These are phyloP conservation scores for Phytopythium mirpurense DNA, from an alignment of 352 stramenopile genomes.

Conservation along the genomic window DNA sequence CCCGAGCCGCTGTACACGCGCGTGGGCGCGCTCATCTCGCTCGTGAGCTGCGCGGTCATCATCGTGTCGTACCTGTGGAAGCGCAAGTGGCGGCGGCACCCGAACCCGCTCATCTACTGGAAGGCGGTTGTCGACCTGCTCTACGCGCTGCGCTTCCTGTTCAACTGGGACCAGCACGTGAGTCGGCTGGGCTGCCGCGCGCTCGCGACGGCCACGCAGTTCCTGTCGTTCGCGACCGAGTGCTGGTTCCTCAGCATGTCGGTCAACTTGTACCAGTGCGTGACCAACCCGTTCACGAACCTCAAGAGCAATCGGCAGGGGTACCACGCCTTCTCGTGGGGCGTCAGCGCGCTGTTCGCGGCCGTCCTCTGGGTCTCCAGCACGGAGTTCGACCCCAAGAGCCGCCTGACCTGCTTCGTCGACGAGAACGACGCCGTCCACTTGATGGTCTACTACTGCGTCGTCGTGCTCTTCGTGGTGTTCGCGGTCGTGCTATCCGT, in stretches of 20 bases:
- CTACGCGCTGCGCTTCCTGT: conserved; percentile 74
- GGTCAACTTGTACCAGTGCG: conserved; percentile 80
- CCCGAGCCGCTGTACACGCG: conserved; percentile 52
- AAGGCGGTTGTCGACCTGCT: conserved; percentile 69
- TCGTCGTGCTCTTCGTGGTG: conserved; percentile 67
- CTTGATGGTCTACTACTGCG: conserved; percentile 69
- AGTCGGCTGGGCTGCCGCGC: conserved; percentile 42
- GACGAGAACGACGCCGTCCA: conserved; percentile 61
- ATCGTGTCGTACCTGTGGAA: conserved; percentile 55
- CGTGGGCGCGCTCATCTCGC: conserved; percentile 61
- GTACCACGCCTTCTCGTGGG: conserved; percentile 79
- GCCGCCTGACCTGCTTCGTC: conserved; percentile 60
- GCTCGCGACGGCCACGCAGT: conserved; percentile 64
- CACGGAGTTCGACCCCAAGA: conserved; percentile 39
- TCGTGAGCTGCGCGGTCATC: conserved; percentile 73
- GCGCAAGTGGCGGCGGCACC: conserved; percentile 71
- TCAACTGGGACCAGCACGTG: conserved; percentile 55
- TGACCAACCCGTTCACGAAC: conserved; percentile 87
- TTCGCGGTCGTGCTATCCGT: conserved; percentile 58
- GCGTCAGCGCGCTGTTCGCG: conserved; percentile 45
- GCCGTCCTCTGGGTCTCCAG: conserved; percentile 48
- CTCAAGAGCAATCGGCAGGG: conserved; percentile 58
- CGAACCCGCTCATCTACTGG: conserved; percentile 83
- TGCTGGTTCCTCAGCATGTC: conserved; percentile 88
- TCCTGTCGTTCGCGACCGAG: conserved; percentile 74